phyloP scores from a whole-genome alignment of 768 basidiomycete species.

The Russula earlei region DNA sequence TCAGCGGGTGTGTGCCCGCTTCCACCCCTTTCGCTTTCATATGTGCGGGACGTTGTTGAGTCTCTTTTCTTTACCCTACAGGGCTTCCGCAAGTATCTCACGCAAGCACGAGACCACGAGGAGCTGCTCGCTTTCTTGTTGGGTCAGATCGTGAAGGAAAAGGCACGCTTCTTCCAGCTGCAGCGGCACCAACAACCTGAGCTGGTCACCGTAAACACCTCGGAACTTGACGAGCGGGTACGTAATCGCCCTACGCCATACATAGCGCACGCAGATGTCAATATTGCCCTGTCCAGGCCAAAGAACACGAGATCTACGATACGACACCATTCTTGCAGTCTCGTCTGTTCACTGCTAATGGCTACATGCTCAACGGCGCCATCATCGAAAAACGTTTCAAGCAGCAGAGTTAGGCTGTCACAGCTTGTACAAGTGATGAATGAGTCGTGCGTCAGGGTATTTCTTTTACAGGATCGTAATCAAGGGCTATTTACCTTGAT shows the following conservation, averaged over 20 bases:
- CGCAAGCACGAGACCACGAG: constrained; percentile 91
- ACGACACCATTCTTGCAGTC: constrained; percentile 77
- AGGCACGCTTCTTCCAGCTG: constrained; percentile 73
- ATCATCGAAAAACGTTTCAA: constrained; percentile 70
- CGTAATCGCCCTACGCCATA: constrained; percentile 24
- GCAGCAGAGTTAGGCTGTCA: constrained; percentile 15
- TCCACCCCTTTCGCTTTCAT: neutral
- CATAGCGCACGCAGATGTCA: neutral
- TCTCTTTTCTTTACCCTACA: constrained; percentile 26
- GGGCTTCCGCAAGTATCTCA: constrained; percentile 97
- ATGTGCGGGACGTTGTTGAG: neutral
- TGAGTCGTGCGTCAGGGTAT: neutral
- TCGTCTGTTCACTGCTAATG: constrained; percentile 78
- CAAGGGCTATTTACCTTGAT: neutral
- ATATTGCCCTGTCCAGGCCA: constrained; percentile 46
- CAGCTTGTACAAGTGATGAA: neutral
- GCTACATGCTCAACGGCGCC: constrained; percentile 61
- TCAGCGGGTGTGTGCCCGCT: constrained; percentile 60
- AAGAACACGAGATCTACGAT: constrained; percentile 95
- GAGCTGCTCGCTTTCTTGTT: constrained; percentile 92
- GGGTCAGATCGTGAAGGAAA: constrained; percentile 88
- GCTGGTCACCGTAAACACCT: constrained; percentile 59
- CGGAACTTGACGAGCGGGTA: constrained; percentile 84
- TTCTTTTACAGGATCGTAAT: neutral
- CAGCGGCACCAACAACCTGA: constrained; percentile 73